Percentiles rank a stretch among this genome's conserved stretches.
These are phyloP conservation scores for Amaranthus cruentus DNA, from an alignment of 148 eudicot species.

Conservation along the genomic window DNA sequence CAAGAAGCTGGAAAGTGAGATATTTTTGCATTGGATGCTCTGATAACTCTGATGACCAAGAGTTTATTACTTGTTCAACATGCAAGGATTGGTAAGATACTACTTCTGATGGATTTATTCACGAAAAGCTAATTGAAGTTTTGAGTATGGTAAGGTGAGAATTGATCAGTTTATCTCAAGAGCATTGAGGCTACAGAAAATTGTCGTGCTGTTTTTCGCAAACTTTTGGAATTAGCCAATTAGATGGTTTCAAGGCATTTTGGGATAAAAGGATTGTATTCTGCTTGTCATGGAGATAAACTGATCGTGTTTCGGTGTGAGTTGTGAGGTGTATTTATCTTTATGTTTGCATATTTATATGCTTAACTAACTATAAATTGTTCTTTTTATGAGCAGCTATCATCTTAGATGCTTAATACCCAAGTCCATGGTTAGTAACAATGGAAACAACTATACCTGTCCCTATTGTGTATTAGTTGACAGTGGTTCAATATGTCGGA, in stretches of 20 bases:
- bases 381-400: conserved; percentile 47
- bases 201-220: not conserved
- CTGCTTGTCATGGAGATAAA: not conserved
- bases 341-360: not conserved
- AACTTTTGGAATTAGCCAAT: not conserved
- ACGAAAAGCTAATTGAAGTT: not conserved
- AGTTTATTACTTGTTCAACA: conserved; percentile 57
- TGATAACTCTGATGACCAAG: conserved; percentile 46
- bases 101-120: conserved; percentile 21
- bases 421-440: conserved; percentile 27
- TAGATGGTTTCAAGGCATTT: not conserved
- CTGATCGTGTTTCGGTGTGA: not conserved
- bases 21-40: conserved; percentile 59
- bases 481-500: conserved; percentile 57
- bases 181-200: not conserved
- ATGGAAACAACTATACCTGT: conserved; percentile 37
- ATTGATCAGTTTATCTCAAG: not conserved
- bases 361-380: conserved; percentile 5
- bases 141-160: not conserved
- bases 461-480: conserved; percentile 61
- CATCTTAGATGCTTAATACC: conserved; percentile 61
- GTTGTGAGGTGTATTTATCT: not conserved
- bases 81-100: conserved; percentile 80
- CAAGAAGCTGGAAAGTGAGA: conserved; percentile 41
- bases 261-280: not conserved